Evolutionary conservation across 106 monocot genomes (phyloP), one percentile per base, ranked within the genome.

Genomic region (Dendrobium catenatum): DNA sequence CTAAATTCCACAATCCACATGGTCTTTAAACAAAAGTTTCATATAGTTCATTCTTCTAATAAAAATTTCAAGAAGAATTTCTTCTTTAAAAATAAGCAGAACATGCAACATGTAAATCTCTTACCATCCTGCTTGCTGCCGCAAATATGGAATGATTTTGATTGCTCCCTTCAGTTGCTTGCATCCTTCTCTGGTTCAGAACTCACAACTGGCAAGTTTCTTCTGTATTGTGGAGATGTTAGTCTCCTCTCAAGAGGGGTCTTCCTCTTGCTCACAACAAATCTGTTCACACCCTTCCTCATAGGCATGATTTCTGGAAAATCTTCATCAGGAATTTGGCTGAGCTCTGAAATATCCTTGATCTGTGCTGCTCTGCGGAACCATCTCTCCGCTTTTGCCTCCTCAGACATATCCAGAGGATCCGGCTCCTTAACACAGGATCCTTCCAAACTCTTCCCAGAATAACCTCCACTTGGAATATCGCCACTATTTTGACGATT

Each of bases 251-350:
- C 97, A 42, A 97, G 33, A 29, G 97, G 97, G 6, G 97, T 97
- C 82, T 97, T 97, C 83, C 97, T 85, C 86, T 97, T 97, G 82
- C 94, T 97, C 56, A 97, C 94, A 6, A 97, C 97, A 83, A 94
- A 97, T 75, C 94, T 83, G 80, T 97, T 94, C 40, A 97, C 97
- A 24, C 97, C 97, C 76, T 97, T 97, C 41, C 97, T 88, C 91
- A 99, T 91, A 5, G 99, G 99, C 99, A 99, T 99, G 82, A 99
- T 99, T 85, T 91, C 86, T 0, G 95, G 95, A 75, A 99, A 99
- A 79, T 99, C 99, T 48, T 99, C 99, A 20, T 99, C 99, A 11
- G 95, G 95, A 46, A 99, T 99, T 74, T 93, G 88, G 72, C 87
- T 90, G 5, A 95, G 90, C 77, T 99, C 99, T 5, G 95, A 95